phyloP scores from a whole-genome alignment of 345 rosid species.

The Ceriops zippeliana region DNA sequence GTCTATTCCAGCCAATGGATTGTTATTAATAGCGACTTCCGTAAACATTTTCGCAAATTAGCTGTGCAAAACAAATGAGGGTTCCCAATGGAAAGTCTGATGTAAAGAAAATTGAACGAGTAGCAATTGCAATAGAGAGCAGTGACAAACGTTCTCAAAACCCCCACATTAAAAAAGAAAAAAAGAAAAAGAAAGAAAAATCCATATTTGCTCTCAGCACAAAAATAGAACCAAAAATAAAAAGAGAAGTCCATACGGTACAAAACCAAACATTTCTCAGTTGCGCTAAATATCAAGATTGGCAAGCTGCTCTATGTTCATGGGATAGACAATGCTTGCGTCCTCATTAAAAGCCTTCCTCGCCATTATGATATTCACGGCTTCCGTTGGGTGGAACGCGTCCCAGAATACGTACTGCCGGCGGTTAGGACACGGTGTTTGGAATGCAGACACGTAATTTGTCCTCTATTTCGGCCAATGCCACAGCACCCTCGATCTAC shows the following conservation, averaged over 20 bases:
- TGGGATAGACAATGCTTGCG: conserved; percentile 49
- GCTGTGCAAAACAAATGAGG: background rate
- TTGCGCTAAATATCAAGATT: conserved; percentile 21
- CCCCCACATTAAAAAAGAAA: background rate
- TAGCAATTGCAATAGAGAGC: background rate
- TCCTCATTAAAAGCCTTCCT: conserved; percentile 73
- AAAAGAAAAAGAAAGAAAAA: background rate
- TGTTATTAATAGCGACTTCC: no score
- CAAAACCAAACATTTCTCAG: background rate
- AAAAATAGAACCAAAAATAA: no score
- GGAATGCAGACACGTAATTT: conserved; percentile 86
- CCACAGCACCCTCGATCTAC: conserved; percentile 85
- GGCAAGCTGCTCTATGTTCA: conserved; percentile 76
- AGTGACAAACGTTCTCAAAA: conserved; percentile 4
- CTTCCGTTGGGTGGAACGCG: conserved; percentile 93
- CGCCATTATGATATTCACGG: conserved; percentile 76
- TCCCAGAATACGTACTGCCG: conserved; percentile 86
- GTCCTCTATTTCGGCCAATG: conserved; percentile 81
- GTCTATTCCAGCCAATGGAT: no score
- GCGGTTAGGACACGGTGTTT: conserved; percentile 74
- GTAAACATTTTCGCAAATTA: background rate
- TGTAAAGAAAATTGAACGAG: conserved; percentile 1
- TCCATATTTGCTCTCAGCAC: no score
- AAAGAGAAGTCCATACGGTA: background rate
- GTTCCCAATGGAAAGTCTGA: background rate